A percentile compares a stretch with the other conserved stretches of the same genome.
These are phyloP conservation scores for Astrothelium macrocarpum DNA, from an alignment of 495 filamentous ascomycete species.

Conservation along the genomic window DNA sequence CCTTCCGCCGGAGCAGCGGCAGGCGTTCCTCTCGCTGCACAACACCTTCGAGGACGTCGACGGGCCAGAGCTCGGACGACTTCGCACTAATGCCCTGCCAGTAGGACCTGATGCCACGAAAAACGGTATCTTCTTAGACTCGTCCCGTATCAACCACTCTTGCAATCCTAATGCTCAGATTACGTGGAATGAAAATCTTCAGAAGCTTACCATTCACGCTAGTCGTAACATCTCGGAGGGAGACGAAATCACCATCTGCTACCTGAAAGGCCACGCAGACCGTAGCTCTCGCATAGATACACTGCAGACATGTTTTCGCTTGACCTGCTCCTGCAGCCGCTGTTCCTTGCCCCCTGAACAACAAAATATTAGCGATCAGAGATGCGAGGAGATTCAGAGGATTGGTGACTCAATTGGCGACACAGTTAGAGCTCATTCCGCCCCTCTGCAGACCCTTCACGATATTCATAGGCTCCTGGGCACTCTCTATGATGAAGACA, in stretches of 20 bases:
- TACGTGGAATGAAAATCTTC: slow-evolving; percentile 28
- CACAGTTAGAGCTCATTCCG: not conserved
- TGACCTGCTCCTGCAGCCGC: not conserved
- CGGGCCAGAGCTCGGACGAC: not conserved
- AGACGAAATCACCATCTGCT: not conserved
- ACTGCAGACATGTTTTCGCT: not conserved
- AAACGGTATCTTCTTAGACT: slow-evolving; percentile 27
- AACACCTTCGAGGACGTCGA: not conserved
- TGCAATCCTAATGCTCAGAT: slow-evolving; percentile 32
- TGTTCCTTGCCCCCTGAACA: not conserved
- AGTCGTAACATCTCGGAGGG: not conserved
- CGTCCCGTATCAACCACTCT: slow-evolving; percentile 34
- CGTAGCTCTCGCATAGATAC: not conserved
- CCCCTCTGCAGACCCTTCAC: not conserved
- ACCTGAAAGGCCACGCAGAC: not conserved
- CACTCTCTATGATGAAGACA: not conserved
- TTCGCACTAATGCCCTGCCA: not conserved
- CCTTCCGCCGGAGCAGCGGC: not conserved
- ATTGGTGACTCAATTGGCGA: not conserved
- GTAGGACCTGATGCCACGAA: not conserved
- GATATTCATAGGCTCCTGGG: too few relatives aligned
- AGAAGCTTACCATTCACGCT: slow-evolving; percentile 29
- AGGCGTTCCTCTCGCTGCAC: not conserved
- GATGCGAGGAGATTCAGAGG: not conserved
- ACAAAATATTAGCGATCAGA: not conserved